Evolutionary conservation across 1,284 basidiomycete species (phyloP).

Genomic region (Amylostereum chailletii): DNA sequence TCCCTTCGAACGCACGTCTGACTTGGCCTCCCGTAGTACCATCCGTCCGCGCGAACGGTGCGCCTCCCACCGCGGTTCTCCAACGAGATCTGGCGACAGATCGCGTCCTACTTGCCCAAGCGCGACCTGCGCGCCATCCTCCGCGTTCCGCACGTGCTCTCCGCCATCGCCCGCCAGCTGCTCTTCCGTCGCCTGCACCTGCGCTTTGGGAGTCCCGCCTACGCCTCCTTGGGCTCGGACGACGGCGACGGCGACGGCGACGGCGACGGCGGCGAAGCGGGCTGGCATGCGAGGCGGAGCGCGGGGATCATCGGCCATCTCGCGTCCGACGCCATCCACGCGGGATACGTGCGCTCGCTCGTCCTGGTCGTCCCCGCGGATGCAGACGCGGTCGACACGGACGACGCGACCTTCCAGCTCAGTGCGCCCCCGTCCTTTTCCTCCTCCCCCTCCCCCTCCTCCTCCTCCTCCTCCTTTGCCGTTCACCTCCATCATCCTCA

Average conservation of each 20-base stretch:
- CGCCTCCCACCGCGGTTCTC: conserved; percentile 19
- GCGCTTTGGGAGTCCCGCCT: conserved; percentile 32
- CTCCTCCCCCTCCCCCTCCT: no score
- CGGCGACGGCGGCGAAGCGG: no score
- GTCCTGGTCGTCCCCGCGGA: conserved; percentile 43
- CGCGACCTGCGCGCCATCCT: conserved; percentile 60
- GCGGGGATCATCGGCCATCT: conserved; percentile 64
- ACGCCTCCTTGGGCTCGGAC: conserved; percentile 27
- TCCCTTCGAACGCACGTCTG: no score
- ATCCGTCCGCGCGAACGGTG: no score
- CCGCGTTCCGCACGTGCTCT: conserved; percentile 55
- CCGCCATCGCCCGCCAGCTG: conserved; percentile 57
- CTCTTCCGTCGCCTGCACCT: conserved; percentile 58
- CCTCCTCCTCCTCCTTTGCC: no score
- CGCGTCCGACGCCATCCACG: conserved; percentile 51
- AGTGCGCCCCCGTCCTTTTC: no score
- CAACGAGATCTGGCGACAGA: conserved; percentile 63
- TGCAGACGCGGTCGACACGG: conserved; percentile 42
- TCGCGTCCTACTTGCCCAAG: conserved; percentile 51
- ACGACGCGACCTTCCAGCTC: conserved; percentile 62
- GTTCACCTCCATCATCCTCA: no score
- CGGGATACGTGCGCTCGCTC: conserved; percentile 46
- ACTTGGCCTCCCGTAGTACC: no score
- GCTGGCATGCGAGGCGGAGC: conserved; percentile 54
- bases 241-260: no score